A percentile compares a stretch with the other conserved stretches of the same genome.
phyloP scores from a whole-genome alignment of 371 early-diverging fungal genomes.

The Neoconidiobolus thromboides region DNA sequence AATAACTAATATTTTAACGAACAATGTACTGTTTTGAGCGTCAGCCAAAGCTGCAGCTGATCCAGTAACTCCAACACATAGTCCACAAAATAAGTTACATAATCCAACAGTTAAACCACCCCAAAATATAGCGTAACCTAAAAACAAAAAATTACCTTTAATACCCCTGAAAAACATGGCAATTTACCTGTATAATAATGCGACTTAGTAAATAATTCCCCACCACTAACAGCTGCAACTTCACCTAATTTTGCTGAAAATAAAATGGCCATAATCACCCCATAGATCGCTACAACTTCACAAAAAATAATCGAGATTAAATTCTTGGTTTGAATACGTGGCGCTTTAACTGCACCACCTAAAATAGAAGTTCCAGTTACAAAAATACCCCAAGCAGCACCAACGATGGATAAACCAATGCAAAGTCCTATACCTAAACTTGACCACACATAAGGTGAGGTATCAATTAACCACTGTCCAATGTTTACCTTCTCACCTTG shows the following conservation, averaged over 20 bases:
- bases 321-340: conserved; percentile 90
- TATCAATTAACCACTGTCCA: conserved; percentile 52
- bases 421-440: conserved; percentile 67
- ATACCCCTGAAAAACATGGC: neutral
- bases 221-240: conserved; percentile 13
- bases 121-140: conserved; percentile 89
- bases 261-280: conserved; percentile 93
- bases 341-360: conserved; percentile 83
- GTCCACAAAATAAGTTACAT: conserved; percentile 82
- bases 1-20: conserved; percentile 90
- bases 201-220: conserved; percentile 13
- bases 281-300: conserved; percentile 97
- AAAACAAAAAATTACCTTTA: neutral
- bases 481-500: conserved; percentile 71
- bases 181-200: conserved; percentile 39
- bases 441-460: conserved; percentile 83
- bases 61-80: conserved; percentile 89
- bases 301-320: conserved; percentile 93
- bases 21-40: conserved; percentile 82
- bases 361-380: conserved; percentile 76
- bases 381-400: conserved; percentile 96
- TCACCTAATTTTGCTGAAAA: conserved; percentile 64
- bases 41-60: conserved; percentile 88
- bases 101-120: conserved; percentile 88
- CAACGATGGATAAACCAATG: conserved; percentile 80